These are phyloP conservation scores for Epichloe elymi DNA, from an alignment of 2,329 filamentous ascomycete genomes.

Conservation along the genomic window DNA sequence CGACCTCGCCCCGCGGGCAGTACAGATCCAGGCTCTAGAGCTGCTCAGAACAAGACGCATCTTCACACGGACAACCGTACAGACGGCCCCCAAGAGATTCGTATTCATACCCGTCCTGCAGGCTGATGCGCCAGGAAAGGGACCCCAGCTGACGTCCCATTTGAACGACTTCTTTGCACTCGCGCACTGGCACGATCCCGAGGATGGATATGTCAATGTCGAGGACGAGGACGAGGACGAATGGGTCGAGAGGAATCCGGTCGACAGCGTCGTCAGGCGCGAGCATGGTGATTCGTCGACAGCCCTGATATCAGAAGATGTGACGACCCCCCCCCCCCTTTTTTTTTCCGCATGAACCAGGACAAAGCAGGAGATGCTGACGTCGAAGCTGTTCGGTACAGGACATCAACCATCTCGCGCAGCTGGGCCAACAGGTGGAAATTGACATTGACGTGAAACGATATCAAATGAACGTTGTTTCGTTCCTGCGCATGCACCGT, in stretches of 20 bases:
- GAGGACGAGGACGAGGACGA: constrained; percentile 45
- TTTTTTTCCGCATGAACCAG: no score
- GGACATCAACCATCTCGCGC: constrained; percentile 47
- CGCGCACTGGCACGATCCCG: constrained; percentile 67
- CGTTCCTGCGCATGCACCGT: constrained; percentile 78
- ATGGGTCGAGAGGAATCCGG: constrained; percentile 18
- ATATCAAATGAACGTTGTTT: constrained; percentile 77
- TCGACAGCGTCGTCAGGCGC: constrained; percentile 32
- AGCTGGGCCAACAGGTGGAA: constrained; percentile 43
- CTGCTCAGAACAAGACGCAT: constrained; percentile 69
- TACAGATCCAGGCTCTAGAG: constrained; percentile 72
- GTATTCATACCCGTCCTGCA: constrained; percentile 64
- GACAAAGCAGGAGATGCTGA: background rate
- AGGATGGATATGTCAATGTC: constrained; percentile 61
- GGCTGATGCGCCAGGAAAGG: constrained; percentile 28
- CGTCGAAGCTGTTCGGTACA: constrained; percentile 9
- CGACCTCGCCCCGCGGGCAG: constrained; percentile 54
- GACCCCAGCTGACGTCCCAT: constrained; percentile 39
- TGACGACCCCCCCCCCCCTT: constrained; percentile 14
- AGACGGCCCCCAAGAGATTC: constrained; percentile 64
- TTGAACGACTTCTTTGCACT: constrained; percentile 78
- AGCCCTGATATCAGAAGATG: constrained; percentile 29
- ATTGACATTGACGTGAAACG: constrained; percentile 66
- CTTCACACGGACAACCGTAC: constrained; percentile 60
- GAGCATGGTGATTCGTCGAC: constrained; percentile 9